Percentiles rank a stretch among this genome's conserved stretches.
These are phyloP conservation scores for Russula sp. DNA, from an alignment of 768 basidiomycete species.

Conservation along the genomic window DNA sequence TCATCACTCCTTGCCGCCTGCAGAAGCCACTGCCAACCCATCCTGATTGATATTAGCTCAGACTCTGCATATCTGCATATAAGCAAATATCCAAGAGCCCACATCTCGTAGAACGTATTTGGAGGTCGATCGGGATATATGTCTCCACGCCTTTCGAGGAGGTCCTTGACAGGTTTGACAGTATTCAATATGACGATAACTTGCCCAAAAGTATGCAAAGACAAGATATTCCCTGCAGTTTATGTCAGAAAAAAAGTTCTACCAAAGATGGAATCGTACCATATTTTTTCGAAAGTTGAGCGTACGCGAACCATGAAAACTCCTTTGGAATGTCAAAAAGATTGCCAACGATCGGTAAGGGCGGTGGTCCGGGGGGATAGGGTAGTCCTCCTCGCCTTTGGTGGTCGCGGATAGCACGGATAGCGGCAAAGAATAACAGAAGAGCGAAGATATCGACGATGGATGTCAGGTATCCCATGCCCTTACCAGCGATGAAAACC, in stretches of 20 bases:
- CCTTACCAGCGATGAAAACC: no score
- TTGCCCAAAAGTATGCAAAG: conserved; percentile 35
- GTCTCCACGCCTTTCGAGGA: conserved; percentile 45
- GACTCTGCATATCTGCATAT: no score
- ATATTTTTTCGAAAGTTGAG: neutral
- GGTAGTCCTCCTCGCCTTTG: neutral
- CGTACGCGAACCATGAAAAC: neutral
- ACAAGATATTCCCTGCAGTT: neutral
- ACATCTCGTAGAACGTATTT: conserved; percentile 2
- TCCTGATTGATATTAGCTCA: neutral
- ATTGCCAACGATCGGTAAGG: neutral
- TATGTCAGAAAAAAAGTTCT: neutral
- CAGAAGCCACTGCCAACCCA: neutral
- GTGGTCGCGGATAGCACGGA: neutral
- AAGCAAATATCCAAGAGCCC: neutral
- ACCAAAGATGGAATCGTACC: neutral
- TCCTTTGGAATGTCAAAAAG: neutral
- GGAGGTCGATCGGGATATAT: conserved; percentile 18
- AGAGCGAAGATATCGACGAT: neutral
- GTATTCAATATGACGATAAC: conserved; percentile 44
- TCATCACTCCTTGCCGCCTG: neutral
- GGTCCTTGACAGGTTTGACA: conserved; percentile 36
- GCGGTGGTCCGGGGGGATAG: conserved; percentile 3
- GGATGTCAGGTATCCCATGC: neutral
- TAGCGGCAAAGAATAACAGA: neutral